A percentile compares a stretch with the other conserved stretches of the same genome.
Conservation (phyloP, 78 protist genomes). For the Dictyostelium intermedium region DNA sequence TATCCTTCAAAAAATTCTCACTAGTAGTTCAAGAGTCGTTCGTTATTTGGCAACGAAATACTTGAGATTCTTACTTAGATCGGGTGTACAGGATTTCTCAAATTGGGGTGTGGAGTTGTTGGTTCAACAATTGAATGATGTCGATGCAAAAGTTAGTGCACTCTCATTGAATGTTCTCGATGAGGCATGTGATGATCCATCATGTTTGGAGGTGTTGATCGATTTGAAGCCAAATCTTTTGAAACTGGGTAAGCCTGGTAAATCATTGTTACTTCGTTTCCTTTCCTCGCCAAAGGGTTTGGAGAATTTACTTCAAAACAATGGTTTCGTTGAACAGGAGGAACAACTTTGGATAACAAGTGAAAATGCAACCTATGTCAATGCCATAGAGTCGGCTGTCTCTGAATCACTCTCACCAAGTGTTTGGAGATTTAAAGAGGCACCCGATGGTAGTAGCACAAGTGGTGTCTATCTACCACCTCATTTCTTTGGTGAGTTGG, state of each 20-base stretch:
- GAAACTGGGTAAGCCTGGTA: conserved; percentile 55
- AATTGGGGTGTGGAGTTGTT: conserved; percentile 68
- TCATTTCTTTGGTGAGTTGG: conserved; percentile 80
- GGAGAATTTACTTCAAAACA: conserved; percentile 7
- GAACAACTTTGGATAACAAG: conserved; percentile 36
- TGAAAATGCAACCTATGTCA: conserved; percentile 53
- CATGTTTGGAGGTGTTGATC: conserved; percentile 40
- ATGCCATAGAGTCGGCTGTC: conserved; percentile 24
- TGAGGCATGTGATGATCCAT: conserved; percentile 73
- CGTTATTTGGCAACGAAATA: conserved; percentile 62
- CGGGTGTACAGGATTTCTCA: conserved; percentile 66
- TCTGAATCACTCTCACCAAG: conserved; percentile 47
- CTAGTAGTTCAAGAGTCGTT: conserved; percentile 5
- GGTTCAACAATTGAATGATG: conserved; percentile 69
- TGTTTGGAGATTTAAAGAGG: conserved; percentile 31
- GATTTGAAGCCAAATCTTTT: conserved; percentile 37
- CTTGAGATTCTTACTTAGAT: conserved; percentile 34
- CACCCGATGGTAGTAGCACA: conserved; percentile 19
- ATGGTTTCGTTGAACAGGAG: conserved; percentile 50
- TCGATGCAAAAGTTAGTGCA: conserved; percentile 32
- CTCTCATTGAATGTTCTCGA: conserved; percentile 51
- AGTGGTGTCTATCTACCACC: conserved; percentile 80
- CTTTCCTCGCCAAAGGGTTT: conserved; percentile 54
- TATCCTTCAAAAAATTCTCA: conserved; percentile 49
- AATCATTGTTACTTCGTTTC: conserved; percentile 44